Percentiles rank a stretch among this genome's conserved stretches.
These are phyloP conservation scores for Mortierella sp. DNA, from an alignment of 371 early-diverging fungal genomes.

Conservation along the genomic window DNA sequence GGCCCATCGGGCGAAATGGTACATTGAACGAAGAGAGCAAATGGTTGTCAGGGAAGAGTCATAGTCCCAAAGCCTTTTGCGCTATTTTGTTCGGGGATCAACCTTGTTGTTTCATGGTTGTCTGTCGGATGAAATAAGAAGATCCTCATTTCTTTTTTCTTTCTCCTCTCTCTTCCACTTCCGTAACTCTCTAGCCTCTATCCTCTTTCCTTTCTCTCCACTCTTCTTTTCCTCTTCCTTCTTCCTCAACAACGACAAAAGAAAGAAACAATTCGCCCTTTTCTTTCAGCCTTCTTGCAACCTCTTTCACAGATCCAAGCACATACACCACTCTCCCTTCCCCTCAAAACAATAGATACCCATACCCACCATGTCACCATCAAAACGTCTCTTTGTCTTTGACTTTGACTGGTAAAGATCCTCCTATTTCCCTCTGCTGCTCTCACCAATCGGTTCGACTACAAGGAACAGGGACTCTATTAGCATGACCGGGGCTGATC, in stretches of 20 bases:
- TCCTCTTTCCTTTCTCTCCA: not conserved
- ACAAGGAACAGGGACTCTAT: not conserved
- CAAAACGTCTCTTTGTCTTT: slow-evolving; percentile 68
- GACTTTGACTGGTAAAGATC: slow-evolving; percentile 79
- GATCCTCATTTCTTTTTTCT: not conserved
- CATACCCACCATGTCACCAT: slow-evolving; percentile 13
- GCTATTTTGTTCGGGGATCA: not conserved
- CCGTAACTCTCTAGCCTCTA: not conserved
- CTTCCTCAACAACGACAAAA: not conserved
- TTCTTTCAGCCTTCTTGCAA: not conserved
- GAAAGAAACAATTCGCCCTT: not conserved
- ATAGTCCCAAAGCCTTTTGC: not conserved
- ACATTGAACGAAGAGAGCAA: not conserved
- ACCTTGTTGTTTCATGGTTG: not conserved
- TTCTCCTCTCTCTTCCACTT: not conserved
- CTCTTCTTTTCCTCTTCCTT: not conserved
- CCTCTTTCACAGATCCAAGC: not conserved
- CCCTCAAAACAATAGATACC: not conserved
- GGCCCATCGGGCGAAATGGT: slow-evolving; percentile 3
- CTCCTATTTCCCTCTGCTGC: not conserved
- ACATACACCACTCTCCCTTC: not conserved
- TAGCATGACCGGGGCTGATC: not conserved
- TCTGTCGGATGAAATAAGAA: slow-evolving; percentile 1
- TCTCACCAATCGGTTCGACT: not conserved
- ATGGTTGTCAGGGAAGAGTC: not conserved